These are phyloP conservation scores for Hygrocybe punicea DNA, from an alignment of 768 basidiomycete species.

Conservation along the genomic window DNA sequence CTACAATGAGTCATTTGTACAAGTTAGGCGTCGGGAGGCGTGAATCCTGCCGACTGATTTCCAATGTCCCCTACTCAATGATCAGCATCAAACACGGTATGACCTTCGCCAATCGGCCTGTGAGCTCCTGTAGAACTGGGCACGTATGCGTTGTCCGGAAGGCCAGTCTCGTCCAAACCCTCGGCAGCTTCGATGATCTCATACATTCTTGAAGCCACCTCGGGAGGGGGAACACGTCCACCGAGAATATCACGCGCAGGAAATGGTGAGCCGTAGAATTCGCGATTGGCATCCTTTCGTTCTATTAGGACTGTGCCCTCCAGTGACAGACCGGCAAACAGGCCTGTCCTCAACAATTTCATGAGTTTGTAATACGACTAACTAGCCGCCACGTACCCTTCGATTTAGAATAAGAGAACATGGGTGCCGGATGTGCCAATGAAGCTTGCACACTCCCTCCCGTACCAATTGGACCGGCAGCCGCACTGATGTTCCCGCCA, in stretches of 20 bases:
- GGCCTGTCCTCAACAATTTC: constrained; percentile 46
- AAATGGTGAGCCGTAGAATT: constrained; percentile 91
- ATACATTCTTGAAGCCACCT: constrained; percentile 87
- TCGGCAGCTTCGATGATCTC: constrained; percentile 97
- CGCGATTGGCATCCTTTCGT: constrained; percentile 92
- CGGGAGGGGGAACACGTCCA: constrained; percentile 94
- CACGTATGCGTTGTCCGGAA: constrained; percentile 78
- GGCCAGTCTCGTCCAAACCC: constrained; percentile 79
- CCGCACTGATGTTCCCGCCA: constrained; percentile 81
- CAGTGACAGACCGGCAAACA: constrained; percentile 91
- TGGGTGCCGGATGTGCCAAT: constrained; percentile 89
- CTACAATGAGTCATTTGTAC: neutral
- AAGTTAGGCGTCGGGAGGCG: no score
- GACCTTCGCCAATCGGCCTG: constrained; percentile 43
- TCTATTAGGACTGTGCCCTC: constrained; percentile 95
- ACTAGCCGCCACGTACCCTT: constrained; percentile 54
- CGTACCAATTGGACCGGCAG: constrained; percentile 91
- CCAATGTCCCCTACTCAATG: no score
- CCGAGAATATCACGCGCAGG: constrained; percentile 88
- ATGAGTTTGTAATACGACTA: constrained; percentile 18
- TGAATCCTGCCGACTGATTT: no score
- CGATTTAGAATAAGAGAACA: constrained; percentile 96
- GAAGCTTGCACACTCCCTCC: constrained; percentile 86
- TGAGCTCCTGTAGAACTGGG: constrained; percentile 64
- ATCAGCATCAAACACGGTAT: constrained; percentile 79